Evolutionary conservation across 2,329 filamentous ascomycete species (phyloP).

Genomic region (Cyclaneusma minus): DNA sequence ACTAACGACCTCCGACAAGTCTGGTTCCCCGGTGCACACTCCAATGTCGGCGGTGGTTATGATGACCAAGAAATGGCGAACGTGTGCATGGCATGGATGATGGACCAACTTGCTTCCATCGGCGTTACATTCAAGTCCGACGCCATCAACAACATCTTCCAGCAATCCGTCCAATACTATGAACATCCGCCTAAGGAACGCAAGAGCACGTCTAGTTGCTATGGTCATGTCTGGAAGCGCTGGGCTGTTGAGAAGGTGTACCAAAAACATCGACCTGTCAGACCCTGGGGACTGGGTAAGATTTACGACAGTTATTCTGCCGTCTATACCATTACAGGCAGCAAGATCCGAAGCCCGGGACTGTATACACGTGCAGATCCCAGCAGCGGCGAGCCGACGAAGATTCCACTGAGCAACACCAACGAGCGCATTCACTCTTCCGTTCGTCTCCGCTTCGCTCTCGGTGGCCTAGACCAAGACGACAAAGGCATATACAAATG

Average conservation of each 20-base stretch:
- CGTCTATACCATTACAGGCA: constrained; percentile 6
- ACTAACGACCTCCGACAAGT: constrained; percentile 17
- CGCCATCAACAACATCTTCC: constrained; percentile 17
- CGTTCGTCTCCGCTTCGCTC: constrained; percentile 16
- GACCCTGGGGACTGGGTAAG: constrained; percentile 20
- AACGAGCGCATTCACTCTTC: constrained; percentile 22
- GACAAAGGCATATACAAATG: constrained; percentile 24
- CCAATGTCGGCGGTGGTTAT: constrained; percentile 31
- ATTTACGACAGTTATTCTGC: constrained; percentile 17
- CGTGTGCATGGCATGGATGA: constrained; percentile 33
- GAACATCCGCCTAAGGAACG: constrained; percentile 9
- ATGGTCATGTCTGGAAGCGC: no score
- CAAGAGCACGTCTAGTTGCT: no score
- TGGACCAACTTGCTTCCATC: constrained; percentile 23
- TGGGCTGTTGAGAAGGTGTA: constrained; percentile 34
- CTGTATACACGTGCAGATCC: constrained; percentile 22
- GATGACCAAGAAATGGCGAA: constrained; percentile 30
- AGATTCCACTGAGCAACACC: constrained; percentile 21
- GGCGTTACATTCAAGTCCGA: constrained; percentile 19
- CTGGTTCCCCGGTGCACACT: constrained; percentile 31
- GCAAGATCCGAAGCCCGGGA: constrained; percentile 18
- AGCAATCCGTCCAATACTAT: constrained; percentile 15
- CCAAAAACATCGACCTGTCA: constrained; percentile 26
- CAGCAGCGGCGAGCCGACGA: constrained; percentile 20
- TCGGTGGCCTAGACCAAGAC: constrained; percentile 18